Percentiles rank a stretch among this genome's conserved stretches.
Conservation (phyloP, 176 grass and related monocot species). For the Bonia amplexicaulis region DNA sequence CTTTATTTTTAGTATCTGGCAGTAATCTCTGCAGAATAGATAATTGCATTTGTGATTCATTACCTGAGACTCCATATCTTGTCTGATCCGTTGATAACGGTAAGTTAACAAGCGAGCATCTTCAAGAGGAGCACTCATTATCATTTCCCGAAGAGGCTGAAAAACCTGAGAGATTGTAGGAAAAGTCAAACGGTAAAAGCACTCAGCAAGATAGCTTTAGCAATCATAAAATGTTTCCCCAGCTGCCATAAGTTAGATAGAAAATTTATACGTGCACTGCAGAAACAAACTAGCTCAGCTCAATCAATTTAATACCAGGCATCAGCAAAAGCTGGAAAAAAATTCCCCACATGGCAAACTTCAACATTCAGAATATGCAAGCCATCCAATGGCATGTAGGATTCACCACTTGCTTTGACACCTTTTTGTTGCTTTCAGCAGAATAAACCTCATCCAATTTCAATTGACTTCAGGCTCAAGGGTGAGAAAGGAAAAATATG, state of each 20-base stretch:
- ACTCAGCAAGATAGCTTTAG: neutral
- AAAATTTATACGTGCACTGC: neutral
- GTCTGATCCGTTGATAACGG: slow-evolving; percentile 91
- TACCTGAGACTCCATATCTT: slow-evolving; percentile 99
- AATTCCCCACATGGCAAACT: neutral
- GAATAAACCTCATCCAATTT: neutral
- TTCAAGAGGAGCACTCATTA: slow-evolving; percentile 95
- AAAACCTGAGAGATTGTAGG: slow-evolving; percentile 52
- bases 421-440: neutral
- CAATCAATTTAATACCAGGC: neutral
- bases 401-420: neutral
- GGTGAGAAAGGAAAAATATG: neutral
- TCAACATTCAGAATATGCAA: neutral
- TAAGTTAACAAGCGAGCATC: slow-evolving; percentile 90
- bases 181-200: neutral
- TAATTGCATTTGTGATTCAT: neutral
- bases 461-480: neutral
- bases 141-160: slow-evolving; percentile 90
- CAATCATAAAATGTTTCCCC: neutral
- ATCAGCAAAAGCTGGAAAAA: neutral
- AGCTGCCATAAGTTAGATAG: neutral
- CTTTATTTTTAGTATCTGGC: slow-evolving; percentile 22
- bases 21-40: neutral
- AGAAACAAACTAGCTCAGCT: neutral
- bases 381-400: neutral